Evolutionary conservation across 495 filamentous ascomycete genomes (phyloP).

Genomic region (Trichoderma virens): DNA sequence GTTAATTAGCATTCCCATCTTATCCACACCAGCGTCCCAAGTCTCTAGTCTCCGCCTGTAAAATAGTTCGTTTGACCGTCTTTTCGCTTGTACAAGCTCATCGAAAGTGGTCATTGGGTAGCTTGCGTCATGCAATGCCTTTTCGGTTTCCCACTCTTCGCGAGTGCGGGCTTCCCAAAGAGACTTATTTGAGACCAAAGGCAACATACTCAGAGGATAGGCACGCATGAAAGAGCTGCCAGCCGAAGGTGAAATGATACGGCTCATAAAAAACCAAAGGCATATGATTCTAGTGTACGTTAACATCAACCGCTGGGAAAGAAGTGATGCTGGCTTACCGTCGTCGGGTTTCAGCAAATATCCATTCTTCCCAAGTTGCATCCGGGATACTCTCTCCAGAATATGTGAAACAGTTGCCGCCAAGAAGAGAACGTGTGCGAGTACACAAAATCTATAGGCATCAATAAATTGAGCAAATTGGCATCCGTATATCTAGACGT

Average conservation of each 20-base stretch:
- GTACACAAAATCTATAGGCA: background rate
- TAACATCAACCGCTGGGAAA: background rate
- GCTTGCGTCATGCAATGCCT: background rate
- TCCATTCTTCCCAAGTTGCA: background rate
- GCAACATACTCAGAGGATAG: background rate
- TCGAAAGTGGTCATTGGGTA: background rate
- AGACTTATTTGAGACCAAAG: background rate
- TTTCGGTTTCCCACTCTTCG: background rate
- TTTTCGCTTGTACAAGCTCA: background rate
- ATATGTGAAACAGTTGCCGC: background rate
- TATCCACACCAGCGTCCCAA: background rate
- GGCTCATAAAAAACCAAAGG: background rate
- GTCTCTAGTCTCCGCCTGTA: background rate
- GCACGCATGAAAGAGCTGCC: background rate
- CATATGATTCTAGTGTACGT: background rate
- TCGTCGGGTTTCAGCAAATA: background rate
- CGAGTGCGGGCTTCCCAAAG: background rate
- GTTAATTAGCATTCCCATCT: background rate
- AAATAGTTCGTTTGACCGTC: background rate
- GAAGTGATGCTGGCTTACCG: background rate
- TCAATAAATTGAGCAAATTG: background rate
- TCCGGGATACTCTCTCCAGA: background rate
- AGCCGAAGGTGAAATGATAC: background rate
- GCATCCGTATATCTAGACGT: background rate
- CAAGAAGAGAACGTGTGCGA: background rate